phyloP scores from a whole-genome alignment of 768 basidiomycete species.

The Termitomyces sp. region DNA sequence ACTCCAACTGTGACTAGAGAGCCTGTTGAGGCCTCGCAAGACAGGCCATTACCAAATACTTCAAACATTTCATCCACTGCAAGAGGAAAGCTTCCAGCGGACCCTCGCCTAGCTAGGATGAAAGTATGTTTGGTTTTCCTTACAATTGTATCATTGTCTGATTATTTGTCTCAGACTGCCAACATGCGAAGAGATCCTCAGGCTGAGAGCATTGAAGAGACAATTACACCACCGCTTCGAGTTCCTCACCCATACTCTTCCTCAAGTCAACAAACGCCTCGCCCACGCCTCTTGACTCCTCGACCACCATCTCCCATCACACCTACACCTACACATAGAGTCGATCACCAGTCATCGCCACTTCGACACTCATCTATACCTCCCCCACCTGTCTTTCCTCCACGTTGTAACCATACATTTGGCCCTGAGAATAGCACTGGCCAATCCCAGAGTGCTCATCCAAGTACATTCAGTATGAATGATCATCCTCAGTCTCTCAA shows the following conservation, averaged over 20 bases:
- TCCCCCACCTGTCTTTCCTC: too few species aligned
- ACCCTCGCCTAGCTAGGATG: neutral
- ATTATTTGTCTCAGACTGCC: neutral
- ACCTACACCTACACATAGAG: neutral
- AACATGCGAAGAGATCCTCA: neutral
- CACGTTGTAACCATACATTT: too few species aligned
- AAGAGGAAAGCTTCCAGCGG: neutral
- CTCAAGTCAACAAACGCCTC: neutral
- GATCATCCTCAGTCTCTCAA: neutral
- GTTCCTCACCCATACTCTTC: neutral
- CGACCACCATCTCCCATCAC: neutral
- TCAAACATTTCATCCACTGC: neutral
- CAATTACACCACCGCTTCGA: neutral
- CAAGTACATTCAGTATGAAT: neutral
- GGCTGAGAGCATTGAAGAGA: neutral
- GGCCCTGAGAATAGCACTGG: neutral
- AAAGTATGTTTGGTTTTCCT: neutral
- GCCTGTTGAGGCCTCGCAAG: neutral
- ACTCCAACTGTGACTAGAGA: neutral
- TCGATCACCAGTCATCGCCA: neutral
- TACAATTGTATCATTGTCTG: neutral
- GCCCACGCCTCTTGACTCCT: neutral
- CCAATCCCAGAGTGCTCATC: neutral
- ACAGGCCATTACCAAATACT: neutral
- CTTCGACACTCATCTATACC: neutral